Base-by-base conservation (phyloP, 139 green algal genomes). In the Microglena sp. region DNA sequence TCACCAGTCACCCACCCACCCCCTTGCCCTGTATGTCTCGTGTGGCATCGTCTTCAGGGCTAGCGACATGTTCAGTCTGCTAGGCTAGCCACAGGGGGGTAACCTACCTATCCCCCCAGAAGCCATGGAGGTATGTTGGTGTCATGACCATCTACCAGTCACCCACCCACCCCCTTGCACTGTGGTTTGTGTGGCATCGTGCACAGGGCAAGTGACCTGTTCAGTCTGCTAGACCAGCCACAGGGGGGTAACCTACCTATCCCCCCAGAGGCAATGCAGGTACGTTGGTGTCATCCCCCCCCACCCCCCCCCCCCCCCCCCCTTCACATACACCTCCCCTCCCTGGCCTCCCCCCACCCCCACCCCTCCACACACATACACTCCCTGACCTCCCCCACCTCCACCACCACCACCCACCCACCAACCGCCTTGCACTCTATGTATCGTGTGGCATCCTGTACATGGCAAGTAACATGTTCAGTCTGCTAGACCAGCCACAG, bases 171-270 rank as follows among this genome's bases (percentile, higher is more conserved):
- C n/a, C n/a, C n/a, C n/a, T n/a, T n/a, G n/a, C n/a, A n/a, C n/a
- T n/a, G n/a, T n/a, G n/a, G n/a, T n/a, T n/a, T 71, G 7, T 65
- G 63, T 46, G 81, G 81, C 34, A 46, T 83, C 6, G 60, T 85
- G 34, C 66, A 75, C 36, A 66, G 76, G n/a, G 40, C 79, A 2
- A 66, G 61, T 5, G 73, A 82, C 60, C 68, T 80, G 18, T 85
- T 87, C 69, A 75, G 55, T n/a, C 64, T 87, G 55, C 82, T 82
- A 62, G 78, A 87, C 66, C 70, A 72, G 50, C 72, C 75, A 0
- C 33, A 66, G 53, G 35, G 71, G 54, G 28, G 15, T 18, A 56
- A 28, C 36, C 30, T 67, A 36, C 33, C 32, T 53, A 7, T 65
- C 27, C 35, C 32, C 8, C 5, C n/a, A 29, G 5, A 22, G 33